Percentiles rank a stretch among this genome's conserved stretches.
phyloP scores from a whole-genome alignment of 129 eudicot genomes.

The Ambrosia trifida region DNA sequence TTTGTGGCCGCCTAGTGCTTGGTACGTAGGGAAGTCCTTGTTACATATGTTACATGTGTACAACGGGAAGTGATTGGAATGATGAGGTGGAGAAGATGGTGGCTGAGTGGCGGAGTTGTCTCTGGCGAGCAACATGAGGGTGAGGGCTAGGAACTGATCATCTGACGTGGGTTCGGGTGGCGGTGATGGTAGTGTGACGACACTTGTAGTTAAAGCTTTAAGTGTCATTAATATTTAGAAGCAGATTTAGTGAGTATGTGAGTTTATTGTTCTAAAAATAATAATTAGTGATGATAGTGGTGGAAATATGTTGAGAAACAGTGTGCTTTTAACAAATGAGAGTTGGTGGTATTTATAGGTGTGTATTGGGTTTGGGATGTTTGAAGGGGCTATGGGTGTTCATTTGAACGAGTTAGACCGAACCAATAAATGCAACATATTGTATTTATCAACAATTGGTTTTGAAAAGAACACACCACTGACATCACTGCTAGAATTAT shows the following conservation, averaged over 20 bases:
- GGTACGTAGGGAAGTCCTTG: slow-evolving; percentile 67
- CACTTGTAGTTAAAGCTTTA: neutral
- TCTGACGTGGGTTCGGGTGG: slow-evolving; percentile 4
- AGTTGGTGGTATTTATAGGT: neutral
- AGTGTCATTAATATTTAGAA: neutral
- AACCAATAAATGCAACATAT: too few species aligned
- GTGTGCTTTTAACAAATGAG: too few species aligned
- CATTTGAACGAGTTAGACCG: too few species aligned
- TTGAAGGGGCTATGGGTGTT: too few species aligned
- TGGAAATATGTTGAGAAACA: neutral
- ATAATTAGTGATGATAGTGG: neutral
- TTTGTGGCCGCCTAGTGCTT: slow-evolving; percentile 89
- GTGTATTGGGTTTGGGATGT: neutral
- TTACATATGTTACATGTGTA: slow-evolving; percentile 59
- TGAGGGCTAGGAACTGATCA: neutral
- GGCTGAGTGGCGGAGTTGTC: neutral
- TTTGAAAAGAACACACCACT: too few species aligned
- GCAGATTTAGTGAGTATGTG: neutral
- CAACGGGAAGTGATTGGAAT: too few species aligned
- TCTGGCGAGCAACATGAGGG: slow-evolving; percentile 7
- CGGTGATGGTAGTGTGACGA: neutral
- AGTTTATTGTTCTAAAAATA: too few species aligned
- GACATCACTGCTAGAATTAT: too few species aligned
- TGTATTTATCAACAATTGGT: too few species aligned
- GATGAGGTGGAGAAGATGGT: neutral